These are phyloP conservation scores for Aspergillus sp. DNA, from an alignment of 2,329 filamentous ascomycete genomes.

Conservation along the genomic window DNA sequence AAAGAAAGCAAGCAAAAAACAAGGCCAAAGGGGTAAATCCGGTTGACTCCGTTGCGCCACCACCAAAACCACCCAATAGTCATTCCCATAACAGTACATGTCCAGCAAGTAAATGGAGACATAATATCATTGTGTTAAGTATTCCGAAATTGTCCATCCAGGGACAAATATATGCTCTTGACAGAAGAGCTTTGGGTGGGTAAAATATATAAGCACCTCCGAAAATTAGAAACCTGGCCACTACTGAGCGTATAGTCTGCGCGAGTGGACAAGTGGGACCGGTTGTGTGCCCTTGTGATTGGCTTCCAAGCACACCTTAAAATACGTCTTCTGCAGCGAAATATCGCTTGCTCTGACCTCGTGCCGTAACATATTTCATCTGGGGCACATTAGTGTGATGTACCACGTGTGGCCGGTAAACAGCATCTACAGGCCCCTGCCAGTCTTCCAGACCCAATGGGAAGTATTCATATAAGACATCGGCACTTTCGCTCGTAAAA, in stretches of 20 bases:
- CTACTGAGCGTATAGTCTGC: background rate
- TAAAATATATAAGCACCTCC: background rate
- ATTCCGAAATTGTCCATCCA: slow-evolving; percentile 3
- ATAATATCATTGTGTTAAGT: slow-evolving; percentile 6
- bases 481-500: slow-evolving; percentile 65
- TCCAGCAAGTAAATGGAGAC: slow-evolving; percentile 5
- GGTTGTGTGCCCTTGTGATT: background rate
- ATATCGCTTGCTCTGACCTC: slow-evolving; percentile 69
- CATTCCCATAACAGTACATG: slow-evolving; percentile 20
- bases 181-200: background rate
- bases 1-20: slow-evolving; percentile 6
- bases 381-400: slow-evolving; percentile 78
- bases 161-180: slow-evolving; percentile 5
- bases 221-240: background rate
- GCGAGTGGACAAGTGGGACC: background rate
- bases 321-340: slow-evolving; percentile 62
- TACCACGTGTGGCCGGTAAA: slow-evolving; percentile 89
- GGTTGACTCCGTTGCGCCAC: slow-evolving; percentile 20
- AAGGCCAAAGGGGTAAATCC: slow-evolving; percentile 9
- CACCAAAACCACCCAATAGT: slow-evolving; percentile 9
- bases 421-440: slow-evolving; percentile 85
- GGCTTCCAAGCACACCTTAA: slow-evolving; percentile 13
- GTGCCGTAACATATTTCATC: slow-evolving; percentile 66
- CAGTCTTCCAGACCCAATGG: slow-evolving; percentile 86
- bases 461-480: slow-evolving; percentile 92